These are phyloP conservation scores for Ophiostoma populinum DNA, from an alignment of 2,329 filamentous ascomycete species.

Conservation along the genomic window DNA sequence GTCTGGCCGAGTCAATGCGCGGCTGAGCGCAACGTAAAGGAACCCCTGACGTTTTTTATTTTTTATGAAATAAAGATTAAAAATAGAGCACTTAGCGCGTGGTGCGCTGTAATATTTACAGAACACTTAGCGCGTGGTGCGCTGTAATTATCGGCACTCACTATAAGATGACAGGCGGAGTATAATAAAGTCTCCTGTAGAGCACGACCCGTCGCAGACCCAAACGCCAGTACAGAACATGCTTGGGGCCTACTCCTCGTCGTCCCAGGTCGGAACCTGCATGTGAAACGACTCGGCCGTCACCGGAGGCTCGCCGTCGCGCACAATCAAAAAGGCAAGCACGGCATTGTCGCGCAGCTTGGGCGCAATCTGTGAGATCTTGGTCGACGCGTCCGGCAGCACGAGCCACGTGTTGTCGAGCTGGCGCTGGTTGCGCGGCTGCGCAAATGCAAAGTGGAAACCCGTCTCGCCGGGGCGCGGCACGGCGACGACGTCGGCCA, in stretches of 20 bases:
- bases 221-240: too few species aligned
- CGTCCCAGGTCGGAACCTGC: conserved; percentile 1
- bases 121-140: too few species aligned
- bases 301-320: not conserved
- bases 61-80: too few species aligned
- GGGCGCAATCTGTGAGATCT: not conserved
- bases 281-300: not conserved
- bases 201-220: too few species aligned
- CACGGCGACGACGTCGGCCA: conserved; percentile 12
- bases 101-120: too few species aligned
- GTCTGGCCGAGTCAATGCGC: too few species aligned
- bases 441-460: not conserved
- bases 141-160: too few species aligned
- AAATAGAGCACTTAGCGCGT: too few species aligned
- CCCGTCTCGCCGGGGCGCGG: not conserved
- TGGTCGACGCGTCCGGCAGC: not conserved
- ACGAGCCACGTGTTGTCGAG: not conserved
- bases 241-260: not conserved
- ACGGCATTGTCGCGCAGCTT: not conserved
- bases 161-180: too few species aligned
- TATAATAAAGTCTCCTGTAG: too few species aligned
- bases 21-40: too few species aligned
- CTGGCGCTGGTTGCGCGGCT: not conserved
- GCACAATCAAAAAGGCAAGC: not conserved
- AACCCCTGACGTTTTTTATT: too few species aligned